These are phyloP conservation scores for Candida cerambycidarum DNA, from an alignment of 805 yeast genomes.

Conservation along the genomic window DNA sequence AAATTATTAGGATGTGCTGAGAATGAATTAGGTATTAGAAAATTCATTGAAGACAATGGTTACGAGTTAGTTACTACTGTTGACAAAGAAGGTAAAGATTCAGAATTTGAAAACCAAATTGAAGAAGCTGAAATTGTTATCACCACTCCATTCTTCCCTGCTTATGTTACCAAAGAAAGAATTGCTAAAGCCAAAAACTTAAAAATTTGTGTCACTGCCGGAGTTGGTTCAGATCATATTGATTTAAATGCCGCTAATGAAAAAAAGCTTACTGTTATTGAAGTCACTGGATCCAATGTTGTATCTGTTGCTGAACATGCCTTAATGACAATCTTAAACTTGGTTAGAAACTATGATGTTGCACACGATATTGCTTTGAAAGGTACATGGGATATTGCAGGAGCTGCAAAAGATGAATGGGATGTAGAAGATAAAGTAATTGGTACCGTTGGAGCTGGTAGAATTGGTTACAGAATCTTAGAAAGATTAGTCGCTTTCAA, in stretches of 20 bases:
- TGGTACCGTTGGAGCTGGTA: slow-evolving; percentile 81
- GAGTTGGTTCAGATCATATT: slow-evolving; percentile 82
- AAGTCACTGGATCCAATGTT: slow-evolving; percentile 82
- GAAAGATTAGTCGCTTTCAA: slow-evolving; percentile 71
- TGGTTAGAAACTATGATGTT: slow-evolving; percentile 76
- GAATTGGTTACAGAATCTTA: slow-evolving; percentile 75
- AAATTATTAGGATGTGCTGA: slow-evolving; percentile 69
- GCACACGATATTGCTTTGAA: slow-evolving; percentile 66
- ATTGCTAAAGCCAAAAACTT: slow-evolving; percentile 68
- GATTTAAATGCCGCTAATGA: slow-evolving; percentile 70
- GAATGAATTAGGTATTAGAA: slow-evolving; percentile 70
- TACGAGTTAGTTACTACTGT: slow-evolving; percentile 65
- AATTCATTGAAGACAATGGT: slow-evolving; percentile 64
- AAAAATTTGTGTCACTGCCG: slow-evolving; percentile 73
- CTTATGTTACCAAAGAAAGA: slow-evolving; percentile 66
- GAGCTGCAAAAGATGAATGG: slow-evolving; percentile 67
- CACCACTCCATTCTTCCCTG: slow-evolving; percentile 84
- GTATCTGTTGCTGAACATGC: slow-evolving; percentile 82
- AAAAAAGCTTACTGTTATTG: slow-evolving; percentile 63
- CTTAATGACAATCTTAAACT: slow-evolving; percentile 65
- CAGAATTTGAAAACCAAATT: slow-evolving; percentile 62
- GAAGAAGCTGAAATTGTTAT: slow-evolving; percentile 74
- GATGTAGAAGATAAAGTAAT: slow-evolving; percentile 75
- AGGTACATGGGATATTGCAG: slow-evolving; percentile 78
- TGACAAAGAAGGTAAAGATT: slow-evolving; percentile 63